phyloP scores from a whole-genome alignment of 352 stramenopile genomes.

The Elongisporangium anandrum region DNA sequence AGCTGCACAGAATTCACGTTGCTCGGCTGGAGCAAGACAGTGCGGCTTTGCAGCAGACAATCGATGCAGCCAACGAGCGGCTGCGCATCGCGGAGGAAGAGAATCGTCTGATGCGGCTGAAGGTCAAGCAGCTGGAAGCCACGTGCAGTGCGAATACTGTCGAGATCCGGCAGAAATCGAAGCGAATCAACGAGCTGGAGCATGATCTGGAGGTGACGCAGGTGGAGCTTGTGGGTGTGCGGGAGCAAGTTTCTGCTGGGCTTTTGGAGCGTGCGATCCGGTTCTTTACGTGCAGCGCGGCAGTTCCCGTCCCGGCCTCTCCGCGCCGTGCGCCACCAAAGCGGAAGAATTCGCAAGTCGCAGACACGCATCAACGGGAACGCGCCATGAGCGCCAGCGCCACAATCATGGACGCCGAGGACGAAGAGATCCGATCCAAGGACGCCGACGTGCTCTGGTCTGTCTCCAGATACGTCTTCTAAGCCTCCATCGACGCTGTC shows the following conservation, averaged over 20 bases:
- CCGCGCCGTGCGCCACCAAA: constrained; percentile 12
- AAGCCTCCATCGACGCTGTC: constrained; percentile 7
- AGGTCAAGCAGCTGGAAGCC: constrained; percentile 56
- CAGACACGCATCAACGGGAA: constrained; percentile 8
- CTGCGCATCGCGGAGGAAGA: constrained; percentile 40
- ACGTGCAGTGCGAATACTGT: constrained; percentile 45
- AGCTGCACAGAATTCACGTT: constrained; percentile 69
- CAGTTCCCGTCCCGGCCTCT: constrained; percentile 37
- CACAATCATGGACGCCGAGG: constrained; percentile 27
- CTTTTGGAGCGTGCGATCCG: constrained; percentile 72
- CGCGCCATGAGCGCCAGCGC: constrained; percentile 7
- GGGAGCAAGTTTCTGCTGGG: constrained; percentile 25
- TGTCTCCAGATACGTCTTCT: constrained; percentile 55
- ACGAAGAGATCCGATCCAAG: constrained; percentile 53
- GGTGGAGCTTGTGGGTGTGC: constrained; percentile 47
- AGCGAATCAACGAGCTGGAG: constrained; percentile 59
- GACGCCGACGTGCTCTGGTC: constrained; percentile 54
- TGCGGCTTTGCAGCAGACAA: constrained; percentile 25
- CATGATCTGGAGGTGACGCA: constrained; percentile 40
- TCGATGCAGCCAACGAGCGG: constrained; percentile 35
- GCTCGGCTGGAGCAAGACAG: constrained; percentile 71
- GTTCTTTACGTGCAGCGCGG: constrained; percentile 84
- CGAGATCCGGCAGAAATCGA: constrained; percentile 51
- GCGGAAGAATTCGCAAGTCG: constrained; percentile 2
- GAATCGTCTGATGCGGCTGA: constrained; percentile 30